phyloP scores from a whole-genome alignment of 371 early-diverging fungal species.

The Mucor circinelloides region DNA sequence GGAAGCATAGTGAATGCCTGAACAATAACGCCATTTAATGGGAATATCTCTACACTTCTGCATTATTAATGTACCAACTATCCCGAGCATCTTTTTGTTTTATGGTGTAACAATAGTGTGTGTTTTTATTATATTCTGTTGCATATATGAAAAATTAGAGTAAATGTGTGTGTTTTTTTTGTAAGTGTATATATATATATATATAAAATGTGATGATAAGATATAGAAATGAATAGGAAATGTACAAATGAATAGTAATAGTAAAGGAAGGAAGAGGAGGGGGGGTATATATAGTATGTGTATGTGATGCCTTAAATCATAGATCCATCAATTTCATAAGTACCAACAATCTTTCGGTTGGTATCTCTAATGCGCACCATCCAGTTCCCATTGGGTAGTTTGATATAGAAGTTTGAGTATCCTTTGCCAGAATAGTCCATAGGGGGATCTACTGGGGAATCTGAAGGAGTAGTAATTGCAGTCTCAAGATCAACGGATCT shows the following conservation, averaged over 20 bases:
- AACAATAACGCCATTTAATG: neutral
- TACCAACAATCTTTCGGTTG: conserved; percentile 38
- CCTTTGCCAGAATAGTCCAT: conserved; percentile 25
- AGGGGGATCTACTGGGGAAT: neutral
- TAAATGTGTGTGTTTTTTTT: neutral
- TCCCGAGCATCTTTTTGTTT: neutral
- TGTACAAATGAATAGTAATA: neutral
- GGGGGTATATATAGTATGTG: neutral
- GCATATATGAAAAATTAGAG: neutral
- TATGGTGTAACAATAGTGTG: neutral
- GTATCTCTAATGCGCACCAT: conserved; percentile 32
- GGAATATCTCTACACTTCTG: neutral
- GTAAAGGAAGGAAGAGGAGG: neutral
- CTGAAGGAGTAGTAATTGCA: conserved; percentile 4
- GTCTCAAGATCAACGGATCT: conserved; percentile 8
- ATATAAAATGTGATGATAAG: neutral
- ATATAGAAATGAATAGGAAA: neutral
- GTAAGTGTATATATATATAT: neutral
- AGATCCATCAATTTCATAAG: conserved; percentile 37
- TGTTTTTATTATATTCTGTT: neutral
- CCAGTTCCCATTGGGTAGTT: conserved; percentile 43
- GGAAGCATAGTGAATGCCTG: neutral
- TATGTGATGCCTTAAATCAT: conserved; percentile 29
- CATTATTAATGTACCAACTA: neutral
- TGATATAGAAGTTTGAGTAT: conserved; percentile 42